Base-by-base conservation (phyloP, 2,329 filamentous ascomycete genomes). In the Chaetomiaceae sp. region DNA sequence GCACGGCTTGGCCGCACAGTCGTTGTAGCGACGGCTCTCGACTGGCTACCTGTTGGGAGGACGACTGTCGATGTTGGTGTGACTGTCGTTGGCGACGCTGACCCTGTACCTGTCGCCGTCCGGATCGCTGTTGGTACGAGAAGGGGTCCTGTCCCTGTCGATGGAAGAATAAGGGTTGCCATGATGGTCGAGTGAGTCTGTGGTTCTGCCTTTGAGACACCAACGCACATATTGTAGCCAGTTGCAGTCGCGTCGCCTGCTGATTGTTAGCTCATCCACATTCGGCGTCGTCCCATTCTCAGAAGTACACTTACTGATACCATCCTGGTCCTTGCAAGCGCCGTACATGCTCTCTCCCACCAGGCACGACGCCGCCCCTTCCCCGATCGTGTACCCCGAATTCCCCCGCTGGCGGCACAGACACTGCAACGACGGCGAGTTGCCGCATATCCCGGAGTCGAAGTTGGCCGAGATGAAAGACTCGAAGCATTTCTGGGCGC, bases 291-390 rank as follows among this genome's bases (percentile, higher is more conserved):
- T 11, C 7, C n/a, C 15, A 15, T 37, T 6, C 22, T 17, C 6
- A 4, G 17, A 15, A 39, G 12, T n/a, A 4, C 27, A 65, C 61
- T 74, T 64, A 68, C 76, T 69, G 31, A 65, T 61, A 9, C 66
- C 66, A 47, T 80, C 75, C 11, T 69, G 63, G 3, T 72, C 70
- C 4, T 71, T 66, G 66, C 87, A 91, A 14, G 69, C 70, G 2
- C 77, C 77, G 40, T 75, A 63, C 33, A 68, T 68, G 52, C 65
- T 69, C 63, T 81, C 77, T 7, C 80, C 80, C 8, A 79, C 72
- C 31, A 88, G 76, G 66, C 87, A 91, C 63, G 85, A 80, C 57
- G 89, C 69, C 4, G 82, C 84, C 11, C 78, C 86, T 69, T 90
- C 87, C n/a, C 85, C 86, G 44, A 89, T 64, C 1, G 87, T 89